Conservation (phyloP, 2,329 filamentous ascomycete genomes). For the Coccinonectria pachysandricola region DNA sequence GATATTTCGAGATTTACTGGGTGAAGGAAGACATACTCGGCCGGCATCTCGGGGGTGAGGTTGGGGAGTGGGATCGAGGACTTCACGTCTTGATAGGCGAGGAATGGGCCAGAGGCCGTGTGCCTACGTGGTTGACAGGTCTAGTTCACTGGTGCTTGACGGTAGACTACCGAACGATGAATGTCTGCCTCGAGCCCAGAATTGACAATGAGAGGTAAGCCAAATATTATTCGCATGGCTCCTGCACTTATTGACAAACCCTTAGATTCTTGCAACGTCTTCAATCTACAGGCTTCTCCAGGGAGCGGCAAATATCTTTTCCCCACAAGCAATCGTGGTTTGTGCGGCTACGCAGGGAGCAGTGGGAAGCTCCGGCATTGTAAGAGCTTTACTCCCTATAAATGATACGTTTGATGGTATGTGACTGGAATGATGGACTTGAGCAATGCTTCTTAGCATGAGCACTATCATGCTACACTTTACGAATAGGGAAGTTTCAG, state of each 20-base stretch:
- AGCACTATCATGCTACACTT: too few species aligned
- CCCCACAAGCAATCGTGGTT: conserved; percentile 89
- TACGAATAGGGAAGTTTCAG: too few species aligned
- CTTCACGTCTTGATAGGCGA: conserved; percentile 86
- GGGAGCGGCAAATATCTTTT: conserved; percentile 76
- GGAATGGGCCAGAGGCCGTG: conserved; percentile 78
- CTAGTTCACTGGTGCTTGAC: conserved; percentile 79
- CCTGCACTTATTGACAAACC: neutral
- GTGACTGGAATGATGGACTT: neutral
- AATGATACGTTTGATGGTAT: neutral
- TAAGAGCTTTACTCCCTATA: too few species aligned
- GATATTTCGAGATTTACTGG: conserved; percentile 98
- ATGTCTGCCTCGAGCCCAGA: conserved; percentile 76
- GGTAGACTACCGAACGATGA: conserved; percentile 70
- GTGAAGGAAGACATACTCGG: conserved; percentile 83
- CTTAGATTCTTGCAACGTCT: conserved; percentile 47
- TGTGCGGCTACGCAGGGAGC: conserved; percentile 68
- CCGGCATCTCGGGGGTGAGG: conserved; percentile 52
- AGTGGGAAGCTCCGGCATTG: conserved; percentile 61
- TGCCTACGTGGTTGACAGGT: conserved; percentile 72
- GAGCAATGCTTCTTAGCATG: too few species aligned
- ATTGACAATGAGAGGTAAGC: conserved; percentile 81
- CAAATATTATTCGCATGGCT: accelerated
- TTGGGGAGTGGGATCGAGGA: conserved; percentile 76
- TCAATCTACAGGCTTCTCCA: conserved; percentile 67